Conservation (phyloP, 495 filamentous ascomycete species). For the Aspergillus bertholletiae region DNA sequence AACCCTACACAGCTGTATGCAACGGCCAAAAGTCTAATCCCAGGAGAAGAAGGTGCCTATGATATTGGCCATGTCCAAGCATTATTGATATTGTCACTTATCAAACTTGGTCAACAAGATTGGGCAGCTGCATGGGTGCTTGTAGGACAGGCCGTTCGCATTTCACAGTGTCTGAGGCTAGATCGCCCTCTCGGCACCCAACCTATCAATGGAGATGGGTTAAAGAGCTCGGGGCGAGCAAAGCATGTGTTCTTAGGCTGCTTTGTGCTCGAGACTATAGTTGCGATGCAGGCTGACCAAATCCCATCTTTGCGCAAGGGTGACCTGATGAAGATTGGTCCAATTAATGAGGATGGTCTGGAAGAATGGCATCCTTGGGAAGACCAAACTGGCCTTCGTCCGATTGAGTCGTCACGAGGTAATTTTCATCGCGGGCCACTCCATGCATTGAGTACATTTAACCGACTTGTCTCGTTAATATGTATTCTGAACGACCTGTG, state of each 20-base stretch:
- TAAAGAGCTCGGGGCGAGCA: constrained; percentile 26
- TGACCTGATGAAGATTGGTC: constrained; percentile 41
- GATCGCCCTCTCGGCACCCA: constrained; percentile 18
- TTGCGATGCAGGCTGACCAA: constrained; percentile 49
- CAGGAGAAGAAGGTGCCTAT: constrained; percentile 47
- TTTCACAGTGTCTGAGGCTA: constrained; percentile 46
- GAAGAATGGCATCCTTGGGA: constrained; percentile 74
- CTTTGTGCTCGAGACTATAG: constrained; percentile 60
- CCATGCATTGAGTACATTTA: constrained; percentile 59
- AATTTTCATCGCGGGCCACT: constrained; percentile 49
- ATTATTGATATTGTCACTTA: constrained; percentile 55
- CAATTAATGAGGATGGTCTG: constrained; percentile 56
- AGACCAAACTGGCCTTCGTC: constrained; percentile 34
- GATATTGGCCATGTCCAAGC: constrained; percentile 62
- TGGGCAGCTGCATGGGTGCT: constrained; percentile 56
- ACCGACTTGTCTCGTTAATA: constrained; percentile 45
- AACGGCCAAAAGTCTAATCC: constrained; percentile 54
- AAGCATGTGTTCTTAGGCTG: constrained; percentile 58
- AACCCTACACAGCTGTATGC: constrained; percentile 44
- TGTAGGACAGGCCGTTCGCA: constrained; percentile 56
- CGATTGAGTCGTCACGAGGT: constrained; percentile 28
- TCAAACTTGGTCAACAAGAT: constrained; percentile 54
- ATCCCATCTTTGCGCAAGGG: constrained; percentile 49
- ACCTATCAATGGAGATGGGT: constrained; percentile 14
- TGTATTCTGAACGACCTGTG: constrained; percentile 43